These are phyloP conservation scores for Citrus trifoliata DNA, from an alignment of 345 rosid species.

Conservation along the genomic window DNA sequence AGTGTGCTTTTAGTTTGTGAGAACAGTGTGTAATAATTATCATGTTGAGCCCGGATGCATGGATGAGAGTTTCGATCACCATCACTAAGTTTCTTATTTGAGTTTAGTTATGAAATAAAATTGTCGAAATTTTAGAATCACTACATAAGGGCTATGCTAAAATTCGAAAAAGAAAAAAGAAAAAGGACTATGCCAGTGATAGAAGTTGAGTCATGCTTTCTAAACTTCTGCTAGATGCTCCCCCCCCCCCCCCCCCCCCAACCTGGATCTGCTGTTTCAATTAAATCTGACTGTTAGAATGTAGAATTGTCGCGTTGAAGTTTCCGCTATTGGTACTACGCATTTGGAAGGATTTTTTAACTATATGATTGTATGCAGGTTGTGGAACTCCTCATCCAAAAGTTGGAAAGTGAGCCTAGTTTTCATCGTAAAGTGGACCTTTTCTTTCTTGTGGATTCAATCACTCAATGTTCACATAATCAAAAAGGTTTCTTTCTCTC, in stretches of 20 bases:
- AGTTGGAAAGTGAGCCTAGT: conserved; percentile 83
- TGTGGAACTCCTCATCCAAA: conserved; percentile 83
- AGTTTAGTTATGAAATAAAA: background rate
- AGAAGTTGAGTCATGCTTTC: background rate
- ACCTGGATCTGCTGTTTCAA: background rate
- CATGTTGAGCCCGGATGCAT: background rate
- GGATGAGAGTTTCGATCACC: background rate
- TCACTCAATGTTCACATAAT: conserved; percentile 85
- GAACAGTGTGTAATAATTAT: background rate
- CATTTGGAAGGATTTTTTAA: background rate
- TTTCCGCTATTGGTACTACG: background rate
- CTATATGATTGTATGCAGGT: conserved; percentile 47
- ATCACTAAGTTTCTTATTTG: background rate
- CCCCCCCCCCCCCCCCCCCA: too few species aligned
- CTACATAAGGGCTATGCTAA: background rate
- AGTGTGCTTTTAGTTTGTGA: background rate
- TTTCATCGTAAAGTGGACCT: conserved; percentile 83
- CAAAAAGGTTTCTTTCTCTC: conserved; percentile 64
- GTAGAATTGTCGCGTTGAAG: background rate
- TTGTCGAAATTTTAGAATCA: background rate
- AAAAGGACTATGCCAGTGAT: background rate
- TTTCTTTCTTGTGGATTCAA: conserved; percentile 95
- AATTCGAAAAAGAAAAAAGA: background rate
- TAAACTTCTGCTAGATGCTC: background rate
- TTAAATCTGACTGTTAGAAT: background rate